These are phyloP conservation scores for Aristolochia californica DNA, from an alignment of 164 flowering plant genomes.

Conservation along the genomic window DNA sequence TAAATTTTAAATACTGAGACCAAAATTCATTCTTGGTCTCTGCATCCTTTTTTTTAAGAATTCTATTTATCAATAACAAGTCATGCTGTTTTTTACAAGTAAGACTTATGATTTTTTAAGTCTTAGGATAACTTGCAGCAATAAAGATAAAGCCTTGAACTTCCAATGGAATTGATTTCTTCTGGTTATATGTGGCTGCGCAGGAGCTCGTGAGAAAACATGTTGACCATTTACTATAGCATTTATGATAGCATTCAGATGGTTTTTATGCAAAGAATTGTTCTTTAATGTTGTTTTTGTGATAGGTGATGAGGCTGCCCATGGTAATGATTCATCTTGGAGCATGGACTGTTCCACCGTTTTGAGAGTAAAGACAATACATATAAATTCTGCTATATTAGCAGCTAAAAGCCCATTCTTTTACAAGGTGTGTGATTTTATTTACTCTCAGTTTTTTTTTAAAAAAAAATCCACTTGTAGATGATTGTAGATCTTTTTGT, in stretches of 20 bases:
- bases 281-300: conserved; percentile 1
- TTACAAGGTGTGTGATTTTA: conserved; percentile 57
- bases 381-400: conserved; percentile 92
- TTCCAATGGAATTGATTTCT: too few species aligned
- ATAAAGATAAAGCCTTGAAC: too few species aligned
- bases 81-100: too few species aligned
- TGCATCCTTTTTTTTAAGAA: too few species aligned
- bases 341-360: conserved; percentile 73
- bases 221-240: neutral
- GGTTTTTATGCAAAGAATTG: too few species aligned
- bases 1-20: too few species aligned
- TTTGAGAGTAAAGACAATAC: conserved; percentile 60
- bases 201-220: too few species aligned
- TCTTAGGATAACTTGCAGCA: too few species aligned
- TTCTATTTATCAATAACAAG: too few species aligned
- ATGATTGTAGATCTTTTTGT: neutral
- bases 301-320: conserved; percentile 73
- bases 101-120: too few species aligned
- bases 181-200: neutral
- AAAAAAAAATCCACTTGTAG: neutral
- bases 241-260: too few species aligned
- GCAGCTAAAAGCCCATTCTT: conserved; percentile 99
- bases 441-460: neutral
- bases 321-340: conserved; percentile 60
- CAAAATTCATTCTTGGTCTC: too few species aligned